Evolutionary conservation across 2,329 filamentous ascomycete genomes (phyloP), one percentile per base, ranked within the genome.

Genomic region (Thelonectria blattea): DNA sequence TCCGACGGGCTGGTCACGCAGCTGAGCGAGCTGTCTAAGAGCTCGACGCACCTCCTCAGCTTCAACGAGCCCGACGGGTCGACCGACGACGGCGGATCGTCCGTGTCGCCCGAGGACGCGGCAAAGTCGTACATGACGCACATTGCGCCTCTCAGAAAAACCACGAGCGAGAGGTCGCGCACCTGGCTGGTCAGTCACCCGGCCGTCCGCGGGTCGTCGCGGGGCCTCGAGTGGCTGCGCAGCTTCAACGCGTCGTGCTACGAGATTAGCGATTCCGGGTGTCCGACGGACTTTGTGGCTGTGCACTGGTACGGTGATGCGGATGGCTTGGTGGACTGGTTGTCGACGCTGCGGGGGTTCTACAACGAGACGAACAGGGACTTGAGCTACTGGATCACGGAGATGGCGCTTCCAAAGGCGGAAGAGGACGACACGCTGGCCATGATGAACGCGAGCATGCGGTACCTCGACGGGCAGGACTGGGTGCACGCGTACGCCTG

Each of bases 41-140:
- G 74, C 2, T 78, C 78, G 0, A 78, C 72, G 0, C 75, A 78
- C 47, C 67, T 80, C 3, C 71, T 80, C 18, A 71, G 71, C 0
- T 80, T 80, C 56, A 80, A 80, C 59, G 78, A 80, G 56, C 78
- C 78, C 1, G 78, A 80, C 54, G 77, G 77, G 1, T 73, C 72
- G 6, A 77, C 72, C 2, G 71, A 72, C 8, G 74, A 75, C 0
- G 78, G 78, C 10, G 78, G 78, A 20, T 79, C 76, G 53, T 61
- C 69, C 9, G 77, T 80, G 47, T 71, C 69, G 1, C 73, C 78
- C 1, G 66, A 74, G 27, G 76, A 79, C 17, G 78, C 78, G 0
- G 78, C 78, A 0, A 62, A 69, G 2, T 68, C 74, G 0, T 80
- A 80, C 56, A 65, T 80, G 3, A 67, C 73, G 6, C 54, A 77